Evolutionary conservation across 305 asterid species (phyloP), one percentile per base, ranked within the genome.

Genomic region (Solanum hybrid): DNA sequence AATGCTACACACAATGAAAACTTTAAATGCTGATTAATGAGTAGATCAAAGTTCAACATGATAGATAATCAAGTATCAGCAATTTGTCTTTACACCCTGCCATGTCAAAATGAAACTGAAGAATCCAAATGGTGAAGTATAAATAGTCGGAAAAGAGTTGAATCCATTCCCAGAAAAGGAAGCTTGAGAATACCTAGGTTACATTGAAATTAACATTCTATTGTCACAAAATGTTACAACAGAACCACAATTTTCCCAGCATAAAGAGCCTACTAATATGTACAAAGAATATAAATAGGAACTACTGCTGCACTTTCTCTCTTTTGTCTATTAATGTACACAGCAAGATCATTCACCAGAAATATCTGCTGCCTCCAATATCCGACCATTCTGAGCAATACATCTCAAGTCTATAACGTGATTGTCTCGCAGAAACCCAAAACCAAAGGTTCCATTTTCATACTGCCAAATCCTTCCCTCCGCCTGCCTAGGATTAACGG

Each of bases 401-500:
- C 90, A 97, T 94, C 93, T 96, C 91, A 97, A 80, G 94, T 97
- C 99, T 81, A 94, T 84, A 81, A 94, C 90, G 79, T 90, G 91
- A 89, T 93, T 87, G 86, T 96, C 94, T 69, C 97, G 94, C 87
- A 96, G 95, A 92, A 96, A 96, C 51, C 99, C 99, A 80, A 95
- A 97, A 64, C 99, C 99, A 73, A 95, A 94, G 11, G 96, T 94
- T 86, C 98, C 98, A 84, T 96, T 92, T 83, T 87, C 89, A 51
- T 96, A 96, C 92, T 90, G 95, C 99, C 99, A 97, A 78, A 96
- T 93, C 89, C 99, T 95, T 76, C 99, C 98, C 90, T 97, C 99
- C 1, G 93, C 93, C 91, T 90, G 96, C 77, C 88, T 90, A 87
- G 96, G 95, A 92, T 92, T 95, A 36, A 39, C 89, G 2, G 93